Percentiles rank a stretch among this genome's conserved stretches.
Conservation (phyloP, 768 basidiomycete genomes). For the Lactarius sp. region DNA sequence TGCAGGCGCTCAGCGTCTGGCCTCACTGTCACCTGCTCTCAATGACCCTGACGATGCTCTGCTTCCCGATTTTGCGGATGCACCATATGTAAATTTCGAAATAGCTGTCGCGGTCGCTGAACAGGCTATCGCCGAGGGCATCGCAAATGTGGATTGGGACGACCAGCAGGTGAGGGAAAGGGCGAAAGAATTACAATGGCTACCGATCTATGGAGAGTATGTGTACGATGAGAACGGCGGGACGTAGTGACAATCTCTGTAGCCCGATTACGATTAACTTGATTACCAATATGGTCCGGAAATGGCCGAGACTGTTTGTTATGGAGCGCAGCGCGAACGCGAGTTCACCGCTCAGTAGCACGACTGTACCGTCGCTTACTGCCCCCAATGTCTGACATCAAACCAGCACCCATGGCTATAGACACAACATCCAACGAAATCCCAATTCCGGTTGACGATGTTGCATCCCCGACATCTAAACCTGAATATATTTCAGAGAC, state of each 20-base stretch:
- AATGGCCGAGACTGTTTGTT: not conserved
- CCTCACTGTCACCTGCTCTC: constrained; percentile 68
- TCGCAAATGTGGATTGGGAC: constrained; percentile 53
- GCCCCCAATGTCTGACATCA: constrained; percentile 16
- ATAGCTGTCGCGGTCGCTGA: constrained; percentile 79
- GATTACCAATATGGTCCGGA: constrained; percentile 11
- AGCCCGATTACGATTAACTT: not conserved
- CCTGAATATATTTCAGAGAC: constrained; percentile 68
- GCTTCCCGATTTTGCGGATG: constrained; percentile 71
- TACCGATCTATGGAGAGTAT: constrained; percentile 60
- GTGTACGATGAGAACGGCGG: constrained; percentile 56
- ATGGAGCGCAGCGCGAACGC: not conserved
- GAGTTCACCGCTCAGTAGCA: not conserved
- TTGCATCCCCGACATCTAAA: constrained; percentile 29
- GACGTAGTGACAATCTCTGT: constrained; percentile 21
- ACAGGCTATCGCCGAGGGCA: constrained; percentile 70
- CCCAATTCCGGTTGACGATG: constrained; percentile 21
- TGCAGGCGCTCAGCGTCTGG: constrained; percentile 69
- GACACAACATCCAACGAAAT: constrained; percentile 16
- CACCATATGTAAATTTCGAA: constrained; percentile 70
- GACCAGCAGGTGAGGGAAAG: constrained; percentile 51
- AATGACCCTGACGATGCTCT: constrained; percentile 66
- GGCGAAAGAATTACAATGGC: constrained; percentile 53
- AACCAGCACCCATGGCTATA: not conserved
- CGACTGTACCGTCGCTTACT: not conserved